Percentiles rank a stretch among this genome's conserved stretches.
These are phyloP conservation scores for Coemansia umbellata DNA, from an alignment of 192 early-diverging fungal species.

Conservation along the genomic window DNA sequence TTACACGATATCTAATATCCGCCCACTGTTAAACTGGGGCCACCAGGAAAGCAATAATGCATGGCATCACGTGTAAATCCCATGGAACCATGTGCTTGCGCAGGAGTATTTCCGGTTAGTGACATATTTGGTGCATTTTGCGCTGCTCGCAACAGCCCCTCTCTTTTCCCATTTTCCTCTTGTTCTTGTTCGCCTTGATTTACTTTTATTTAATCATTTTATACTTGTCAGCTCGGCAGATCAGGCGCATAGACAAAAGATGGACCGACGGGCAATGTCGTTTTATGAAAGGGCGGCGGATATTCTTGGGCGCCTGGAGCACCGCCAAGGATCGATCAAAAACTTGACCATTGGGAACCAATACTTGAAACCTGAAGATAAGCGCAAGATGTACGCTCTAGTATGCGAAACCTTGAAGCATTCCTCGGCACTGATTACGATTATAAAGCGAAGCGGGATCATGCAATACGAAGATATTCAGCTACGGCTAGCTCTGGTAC, in stretches of 20 bases:
- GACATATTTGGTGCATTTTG: background rate
- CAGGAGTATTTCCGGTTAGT: background rate
- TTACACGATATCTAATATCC: too few relatives aligned
- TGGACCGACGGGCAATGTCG: background rate
- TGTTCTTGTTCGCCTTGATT: too few relatives aligned
- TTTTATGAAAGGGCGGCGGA: conserved; percentile 73
- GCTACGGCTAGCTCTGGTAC: conserved; percentile 55
- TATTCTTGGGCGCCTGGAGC: conserved; percentile 68
- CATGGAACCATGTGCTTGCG: background rate
- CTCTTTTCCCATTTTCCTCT: too few relatives aligned
- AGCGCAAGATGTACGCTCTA: conserved; percentile 84
- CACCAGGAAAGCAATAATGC: too few relatives aligned
- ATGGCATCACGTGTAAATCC: conserved; percentile 2
- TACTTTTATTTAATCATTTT: too few relatives aligned
- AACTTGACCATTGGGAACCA: conserved; percentile 65
- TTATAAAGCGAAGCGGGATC: conserved; percentile 19
- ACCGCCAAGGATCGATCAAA: conserved; percentile 75
- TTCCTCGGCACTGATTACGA: conserved; percentile 19
- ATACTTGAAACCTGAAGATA: conserved; percentile 57
- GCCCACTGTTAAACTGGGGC: too few relatives aligned
- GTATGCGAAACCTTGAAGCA: conserved; percentile 90
- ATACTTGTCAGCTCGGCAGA: too few relatives aligned
- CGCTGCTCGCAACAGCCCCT: too few relatives aligned
- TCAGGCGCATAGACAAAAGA: too few relatives aligned
- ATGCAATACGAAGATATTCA: conserved; percentile 37